phyloP scores from a whole-genome alignment of 2,329 filamentous ascomycete genomes.

The Aspergillus viridinutans region DNA sequence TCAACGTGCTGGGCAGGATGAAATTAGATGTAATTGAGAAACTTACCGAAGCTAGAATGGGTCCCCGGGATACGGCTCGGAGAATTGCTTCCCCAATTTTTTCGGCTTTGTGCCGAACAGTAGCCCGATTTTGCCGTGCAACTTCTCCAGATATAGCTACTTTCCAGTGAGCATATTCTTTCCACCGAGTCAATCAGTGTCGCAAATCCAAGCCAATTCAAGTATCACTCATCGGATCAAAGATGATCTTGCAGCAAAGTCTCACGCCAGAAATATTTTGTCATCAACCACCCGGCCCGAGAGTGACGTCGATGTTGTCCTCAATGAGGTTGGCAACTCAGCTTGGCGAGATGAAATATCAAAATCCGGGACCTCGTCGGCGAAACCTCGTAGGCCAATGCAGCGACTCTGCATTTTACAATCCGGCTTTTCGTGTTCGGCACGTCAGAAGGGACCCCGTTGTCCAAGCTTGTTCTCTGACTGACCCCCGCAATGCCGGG shows the following conservation, averaged over 20 bases:
- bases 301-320: not conserved
- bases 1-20: not conserved
- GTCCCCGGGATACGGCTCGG: not conserved
- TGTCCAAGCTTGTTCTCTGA: no score
- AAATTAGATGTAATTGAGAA: not conserved
- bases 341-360: not conserved
- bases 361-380: not conserved
- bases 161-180: not conserved
- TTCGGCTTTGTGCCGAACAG: not conserved
- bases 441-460: not conserved
- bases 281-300: not conserved
- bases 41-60: not conserved
- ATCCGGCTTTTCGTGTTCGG: no score
- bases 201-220: not conserved
- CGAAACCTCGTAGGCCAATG: not conserved
- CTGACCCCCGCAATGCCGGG: not conserved
- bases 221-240: not conserved
- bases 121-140: not conserved
- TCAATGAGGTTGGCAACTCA: not conserved
- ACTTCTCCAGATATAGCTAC: not conserved
- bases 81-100: not conserved
- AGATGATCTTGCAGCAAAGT: no score
- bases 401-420: no score
- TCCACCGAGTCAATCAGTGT: not conserved
- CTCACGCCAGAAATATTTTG: not conserved